Percentiles rank a stretch among this genome's conserved stretches.
Evolutionary conservation across 2,329 filamentous ascomycete genomes (phyloP).

Genomic region (Lizonia empirigonia): DNA sequence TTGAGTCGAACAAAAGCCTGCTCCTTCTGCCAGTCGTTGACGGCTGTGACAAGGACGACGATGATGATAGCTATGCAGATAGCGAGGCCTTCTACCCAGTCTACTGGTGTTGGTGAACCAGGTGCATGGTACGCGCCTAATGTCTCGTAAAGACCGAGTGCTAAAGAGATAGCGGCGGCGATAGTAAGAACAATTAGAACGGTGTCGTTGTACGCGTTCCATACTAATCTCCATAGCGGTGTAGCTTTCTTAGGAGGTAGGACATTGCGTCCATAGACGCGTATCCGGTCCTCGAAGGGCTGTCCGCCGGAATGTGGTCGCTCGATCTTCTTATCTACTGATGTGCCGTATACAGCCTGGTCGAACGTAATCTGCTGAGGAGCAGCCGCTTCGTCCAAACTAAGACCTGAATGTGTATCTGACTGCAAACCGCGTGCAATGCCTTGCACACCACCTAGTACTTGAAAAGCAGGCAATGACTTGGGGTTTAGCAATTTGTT

Average conservation of each 20-base stretch:
- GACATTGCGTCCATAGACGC: slow-evolving; percentile 65
- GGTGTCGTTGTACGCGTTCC: slow-evolving; percentile 76
- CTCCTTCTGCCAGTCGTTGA: slow-evolving; percentile 49
- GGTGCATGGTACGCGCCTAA: slow-evolving; percentile 55
- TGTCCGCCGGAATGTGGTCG: slow-evolving; percentile 24
- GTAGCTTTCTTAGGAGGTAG: slow-evolving; percentile 69
- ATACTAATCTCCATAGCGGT: slow-evolving; percentile 65
- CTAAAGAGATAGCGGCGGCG: slow-evolving; percentile 71
- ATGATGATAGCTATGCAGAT: slow-evolving; percentile 48
- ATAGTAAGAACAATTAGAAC: slow-evolving; percentile 72
- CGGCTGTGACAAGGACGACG: slow-evolving; percentile 45
- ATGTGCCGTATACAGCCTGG: slow-evolving; percentile 54
- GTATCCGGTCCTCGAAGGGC: slow-evolving; percentile 61
- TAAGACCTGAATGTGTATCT: slow-evolving; percentile 56
- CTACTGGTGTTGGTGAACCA: slow-evolving; percentile 50
- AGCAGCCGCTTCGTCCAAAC: slow-evolving; percentile 56
- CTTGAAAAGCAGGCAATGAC: slow-evolving; percentile 56
- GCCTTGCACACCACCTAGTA: slow-evolving; percentile 61
- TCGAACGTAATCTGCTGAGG: slow-evolving; percentile 56
- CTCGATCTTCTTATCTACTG: slow-evolving; percentile 28
- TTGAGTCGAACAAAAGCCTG: slow-evolving; percentile 44
- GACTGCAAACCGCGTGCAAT: slow-evolving; percentile 59
- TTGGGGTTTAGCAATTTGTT: slow-evolving; percentile 61
- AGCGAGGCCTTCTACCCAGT: slow-evolving; percentile 47
- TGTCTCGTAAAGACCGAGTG: slow-evolving; percentile 72